Percentiles rank a stretch among this genome's conserved stretches.
These are phyloP conservation scores for Trifolium fragiferum DNA, from an alignment of 306 rosid species.

Conservation along the genomic window DNA sequence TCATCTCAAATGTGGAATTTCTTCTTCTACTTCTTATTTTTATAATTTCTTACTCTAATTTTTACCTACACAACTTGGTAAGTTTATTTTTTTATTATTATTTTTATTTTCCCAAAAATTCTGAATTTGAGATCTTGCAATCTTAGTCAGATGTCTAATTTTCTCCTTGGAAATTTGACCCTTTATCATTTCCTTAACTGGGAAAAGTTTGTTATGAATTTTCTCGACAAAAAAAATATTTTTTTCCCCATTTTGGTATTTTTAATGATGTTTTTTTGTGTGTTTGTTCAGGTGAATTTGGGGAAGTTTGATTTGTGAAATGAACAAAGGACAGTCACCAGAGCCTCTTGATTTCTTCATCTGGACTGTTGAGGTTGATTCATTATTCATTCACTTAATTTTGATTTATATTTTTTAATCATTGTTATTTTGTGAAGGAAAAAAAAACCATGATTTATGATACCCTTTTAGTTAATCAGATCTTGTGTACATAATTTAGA, in stretches of 20 bases:
- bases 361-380: constrained; percentile 96
- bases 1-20: constrained; percentile 63
- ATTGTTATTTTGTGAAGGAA: neutral
- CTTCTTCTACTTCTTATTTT: constrained; percentile 4
- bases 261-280: constrained; percentile 40
- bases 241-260: neutral
- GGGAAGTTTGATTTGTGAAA: constrained; percentile 62
- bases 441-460: neutral
- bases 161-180: constrained; percentile 3
- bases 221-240: neutral
- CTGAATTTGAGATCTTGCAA: constrained; percentile 53
- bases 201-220: constrained; percentile 2
- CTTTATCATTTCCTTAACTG: constrained; percentile 3
- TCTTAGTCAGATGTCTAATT: constrained; percentile 30
- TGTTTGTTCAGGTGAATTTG: constrained; percentile 51
- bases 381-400: neutral
- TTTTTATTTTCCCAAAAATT: constrained; percentile 20
- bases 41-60: constrained; percentile 23
- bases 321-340: constrained; percentile 84
- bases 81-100: constrained; percentile 30
- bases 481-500: constrained; percentile 18
- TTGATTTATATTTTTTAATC: neutral
- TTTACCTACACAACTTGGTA: constrained; percentile 51
- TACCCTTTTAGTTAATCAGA: constrained; percentile 25
- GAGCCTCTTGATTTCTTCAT: constrained; percentile 99